phyloP scores from a whole-genome alignment of 169 alveolate genomes.

The Cryptosporidium felis region DNA sequence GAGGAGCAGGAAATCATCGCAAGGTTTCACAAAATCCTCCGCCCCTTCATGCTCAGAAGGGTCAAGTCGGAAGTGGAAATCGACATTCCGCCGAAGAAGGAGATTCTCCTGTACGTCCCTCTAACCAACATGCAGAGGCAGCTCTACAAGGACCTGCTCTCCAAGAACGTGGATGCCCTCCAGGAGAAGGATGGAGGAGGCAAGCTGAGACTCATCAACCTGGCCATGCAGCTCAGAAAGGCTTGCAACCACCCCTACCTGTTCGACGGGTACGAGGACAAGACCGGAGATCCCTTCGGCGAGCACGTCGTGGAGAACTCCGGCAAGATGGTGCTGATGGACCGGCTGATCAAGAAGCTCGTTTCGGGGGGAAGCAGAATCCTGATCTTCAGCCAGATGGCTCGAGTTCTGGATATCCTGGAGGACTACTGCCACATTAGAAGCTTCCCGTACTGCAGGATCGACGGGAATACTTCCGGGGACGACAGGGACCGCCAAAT shows the following conservation, averaged over 20 bases:
- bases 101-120: conserved; percentile 87
- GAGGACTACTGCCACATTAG: conserved; percentile 94
- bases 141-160: conserved; percentile 89
- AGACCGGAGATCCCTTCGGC: conserved; percentile 85
- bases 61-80: conserved; percentile 96
- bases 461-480: conserved; percentile 96
- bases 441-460: conserved; percentile 91
- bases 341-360: conserved; percentile 84
- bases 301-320: conserved; percentile 90
- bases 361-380: conserved; percentile 83
- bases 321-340: conserved; percentile 91
- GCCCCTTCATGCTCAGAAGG: conserved; percentile 98
- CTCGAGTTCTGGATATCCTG: conserved; percentile 91
- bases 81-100: conserved; percentile 95
- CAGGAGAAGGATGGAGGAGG: conserved; percentile 80
- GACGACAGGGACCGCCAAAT: conserved; percentile 93
- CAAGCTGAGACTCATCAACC: conserved; percentile 93
- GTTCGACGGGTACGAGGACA: conserved; percentile 90
- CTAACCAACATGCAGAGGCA: conserved; percentile 93
- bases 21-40: conserved; percentile 93
- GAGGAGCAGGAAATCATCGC: conserved; percentile 81
- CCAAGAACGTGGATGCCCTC: conserved; percentile 77
- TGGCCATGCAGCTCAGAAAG: conserved; percentile 97
- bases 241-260: conserved; percentile 98
- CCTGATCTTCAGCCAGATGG: conserved; percentile 91